Evolutionary conservation across 352 stramenopile genomes (phyloP).

Genomic region (Phytophthora pluvialis): DNA sequence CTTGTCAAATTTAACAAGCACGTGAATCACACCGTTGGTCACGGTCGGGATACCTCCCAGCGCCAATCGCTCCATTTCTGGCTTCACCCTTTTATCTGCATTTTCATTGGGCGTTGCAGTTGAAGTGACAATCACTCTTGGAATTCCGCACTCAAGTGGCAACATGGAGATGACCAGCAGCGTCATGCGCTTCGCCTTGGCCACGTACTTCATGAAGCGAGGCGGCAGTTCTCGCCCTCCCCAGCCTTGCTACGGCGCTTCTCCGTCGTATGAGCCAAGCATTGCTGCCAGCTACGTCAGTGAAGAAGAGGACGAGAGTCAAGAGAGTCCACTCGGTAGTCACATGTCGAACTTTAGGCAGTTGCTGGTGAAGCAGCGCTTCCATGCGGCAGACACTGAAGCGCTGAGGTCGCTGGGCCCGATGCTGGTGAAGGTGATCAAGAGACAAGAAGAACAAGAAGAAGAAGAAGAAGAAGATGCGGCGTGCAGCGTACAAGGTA

Average conservation of each 20-base stretch:
- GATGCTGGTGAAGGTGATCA: slow-evolving; percentile 27
- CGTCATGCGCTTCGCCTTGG: slow-evolving; percentile 48
- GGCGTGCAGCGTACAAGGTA: slow-evolving; percentile 35
- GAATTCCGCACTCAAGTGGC: slow-evolving; percentile 7
- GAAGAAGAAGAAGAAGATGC: slow-evolving; percentile 23
- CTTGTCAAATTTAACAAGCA: neutral
- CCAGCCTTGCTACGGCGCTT: neutral
- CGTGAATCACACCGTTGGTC: neutral
- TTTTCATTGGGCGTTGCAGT: slow-evolving; percentile 9
- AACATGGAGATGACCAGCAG: slow-evolving; percentile 42
- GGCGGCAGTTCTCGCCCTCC: neutral
- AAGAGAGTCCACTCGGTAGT: slow-evolving; percentile 2
- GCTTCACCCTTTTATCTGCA: too few relatives aligned
- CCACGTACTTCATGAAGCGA: slow-evolving; percentile 48
- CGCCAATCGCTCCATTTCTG: too few relatives aligned
- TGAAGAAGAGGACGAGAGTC: slow-evolving; percentile 11
- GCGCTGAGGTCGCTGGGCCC: slow-evolving; percentile 16
- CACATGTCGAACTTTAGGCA: slow-evolving; percentile 31
- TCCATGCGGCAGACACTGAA: slow-evolving; percentile 13
- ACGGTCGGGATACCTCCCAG: neutral
- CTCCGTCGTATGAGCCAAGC: slow-evolving; percentile 10
- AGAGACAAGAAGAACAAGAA: too few relatives aligned
- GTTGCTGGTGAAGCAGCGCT: slow-evolving; percentile 24
- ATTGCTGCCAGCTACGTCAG: neutral
- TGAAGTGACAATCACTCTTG: slow-evolving; percentile 41